Conservation (phyloP, 768 basidiomycete species). For the Bullera alba region DNA sequence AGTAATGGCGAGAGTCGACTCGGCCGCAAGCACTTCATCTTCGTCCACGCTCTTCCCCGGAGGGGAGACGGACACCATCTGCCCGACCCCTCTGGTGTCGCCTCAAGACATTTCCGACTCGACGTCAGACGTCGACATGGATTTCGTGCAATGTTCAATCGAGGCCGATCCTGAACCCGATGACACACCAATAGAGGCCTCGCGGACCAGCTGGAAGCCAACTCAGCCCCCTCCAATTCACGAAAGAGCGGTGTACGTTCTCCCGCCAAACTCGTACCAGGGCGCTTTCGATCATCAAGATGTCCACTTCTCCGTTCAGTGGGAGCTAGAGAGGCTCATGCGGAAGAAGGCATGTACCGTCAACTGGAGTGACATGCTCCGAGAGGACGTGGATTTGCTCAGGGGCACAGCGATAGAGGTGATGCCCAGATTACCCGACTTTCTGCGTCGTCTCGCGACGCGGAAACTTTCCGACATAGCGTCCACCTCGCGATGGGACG, state of each 20-base stretch:
- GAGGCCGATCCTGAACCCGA: too few species aligned
- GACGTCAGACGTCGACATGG: too few species aligned
- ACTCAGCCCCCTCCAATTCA: not conserved
- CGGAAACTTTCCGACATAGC: too few species aligned
- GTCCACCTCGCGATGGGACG: too few species aligned
- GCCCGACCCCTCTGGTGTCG: too few species aligned
- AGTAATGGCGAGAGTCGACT: too few species aligned
- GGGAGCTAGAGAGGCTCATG: slow-evolving; percentile 19
- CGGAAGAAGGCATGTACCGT: not conserved
- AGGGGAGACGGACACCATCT: too few species aligned
- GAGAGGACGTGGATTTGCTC: slow-evolving; percentile 7
- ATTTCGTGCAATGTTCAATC: too few species aligned
- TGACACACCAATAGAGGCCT: too few species aligned
- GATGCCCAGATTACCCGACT: not conserved
- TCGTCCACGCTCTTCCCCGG: too few species aligned
- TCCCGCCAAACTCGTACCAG: slow-evolving; percentile 12
- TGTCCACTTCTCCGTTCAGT: slow-evolving; percentile 26
- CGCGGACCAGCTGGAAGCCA: not conserved
- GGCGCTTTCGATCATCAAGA: slow-evolving; percentile 5
- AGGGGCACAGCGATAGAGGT: slow-evolving; percentile 2
- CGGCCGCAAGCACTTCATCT: too few species aligned
- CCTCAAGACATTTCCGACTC: too few species aligned
- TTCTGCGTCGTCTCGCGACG: not conserved
- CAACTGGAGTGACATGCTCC: slow-evolving; percentile 14
- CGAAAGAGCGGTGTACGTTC: not conserved